Evolutionary conservation across 1,284 basidiomycete genomes (phyloP), one percentile per base, ranked within the genome.

Genomic region (Sanghuangporus baumii): DNA sequence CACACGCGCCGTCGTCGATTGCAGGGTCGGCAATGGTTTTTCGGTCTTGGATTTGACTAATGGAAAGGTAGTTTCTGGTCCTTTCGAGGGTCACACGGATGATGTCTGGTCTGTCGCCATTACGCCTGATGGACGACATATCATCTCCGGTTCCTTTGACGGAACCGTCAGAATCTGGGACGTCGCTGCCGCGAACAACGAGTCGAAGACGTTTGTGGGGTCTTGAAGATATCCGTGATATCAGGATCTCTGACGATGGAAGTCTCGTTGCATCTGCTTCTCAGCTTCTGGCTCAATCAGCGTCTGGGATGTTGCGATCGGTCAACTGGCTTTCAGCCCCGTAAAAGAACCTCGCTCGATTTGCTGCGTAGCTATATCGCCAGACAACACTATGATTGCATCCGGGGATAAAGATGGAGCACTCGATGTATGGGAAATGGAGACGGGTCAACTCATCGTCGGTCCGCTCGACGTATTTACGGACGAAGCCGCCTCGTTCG

Each of bases 401-500:
- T 59, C 59, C 8, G 59, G 59, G 5, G 41, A 57, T n/a, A 8
- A 61, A 2, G 59, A 61, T 11, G 41, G 41, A 36, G 59, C 59
- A 18, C 11, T 61, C 20, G 11, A 31, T 3, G 3, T 57, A 6
- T 61, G 60, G 60, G 57, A 59, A 18, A 23, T 43, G 6, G 34
- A 5, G 41, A 47, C 41, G 4, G 38, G 40, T 23, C 31, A 57
- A 41, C 12, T 2, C 20, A 37, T 57, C 11, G 20, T 11, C 6
- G 55, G 37, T 1, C 43, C 43, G n/a, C 23, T 48, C 6, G 23
- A 47, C 14, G 68, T 60, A 36, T 66, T 69, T 52, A 57, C 20
- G 2, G 55, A 59, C 31, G 65, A 61, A 38, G 60, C n/a, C n/a
- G n/a, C n/a, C n/a, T n/a, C n/a, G n/a, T n/a, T n/a, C n/a, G n/a